Base-by-base conservation (phyloP, 2,329 filamentous ascomycete species). In the Clonostachys sp. region DNA sequence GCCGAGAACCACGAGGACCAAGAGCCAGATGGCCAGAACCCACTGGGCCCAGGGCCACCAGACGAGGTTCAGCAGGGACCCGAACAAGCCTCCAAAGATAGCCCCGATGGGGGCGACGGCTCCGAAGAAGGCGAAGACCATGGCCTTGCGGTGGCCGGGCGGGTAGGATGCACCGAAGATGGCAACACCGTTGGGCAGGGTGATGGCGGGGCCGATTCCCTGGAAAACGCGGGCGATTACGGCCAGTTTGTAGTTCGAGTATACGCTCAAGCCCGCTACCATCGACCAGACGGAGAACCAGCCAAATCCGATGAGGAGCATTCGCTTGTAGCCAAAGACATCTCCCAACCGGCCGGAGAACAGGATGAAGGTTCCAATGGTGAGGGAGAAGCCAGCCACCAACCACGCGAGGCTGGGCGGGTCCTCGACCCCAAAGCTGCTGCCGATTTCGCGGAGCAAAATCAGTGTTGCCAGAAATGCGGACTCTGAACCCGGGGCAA, bases 141-240 rank as follows among this genome's bases (percentile, higher is more conserved):
- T 77, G 43, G 79, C 73, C 60, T 85, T 86, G 49, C 74, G 70
- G 45, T 62, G 66, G 0, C 83, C 82, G 0, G 77, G 77, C 0
- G 70, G 63, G 52, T 84, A 86, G 0, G 75, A 72, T 0, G 68
- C 67, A 3, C 81, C 83, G 1, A 87, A 61, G 12, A 89, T 69
- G 3, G 82, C 83, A 18, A 87, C 62, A 0, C 72, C 81, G 51
- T 86, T 88, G 1, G 85, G 84, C 20, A 87, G 66, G 12, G 75
- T 65, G 34, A 88, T 68, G 1, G 83, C 81, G 1, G 81, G 79
- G 0, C 84, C 85, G 16, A 84, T 73, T 0, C 81, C 80, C 51
- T 84, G 80, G 4, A 83, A 58, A 0, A 74, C 77, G 6, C 80
- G 70, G n/a, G 70, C 68, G 35, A 74, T 64, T 49, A 77, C 68